Percentiles rank a stretch among this genome's conserved stretches.
Conservation (phyloP, 2,329 filamentous ascomycete genomes). For the Mycosphaerella sp. region DNA sequence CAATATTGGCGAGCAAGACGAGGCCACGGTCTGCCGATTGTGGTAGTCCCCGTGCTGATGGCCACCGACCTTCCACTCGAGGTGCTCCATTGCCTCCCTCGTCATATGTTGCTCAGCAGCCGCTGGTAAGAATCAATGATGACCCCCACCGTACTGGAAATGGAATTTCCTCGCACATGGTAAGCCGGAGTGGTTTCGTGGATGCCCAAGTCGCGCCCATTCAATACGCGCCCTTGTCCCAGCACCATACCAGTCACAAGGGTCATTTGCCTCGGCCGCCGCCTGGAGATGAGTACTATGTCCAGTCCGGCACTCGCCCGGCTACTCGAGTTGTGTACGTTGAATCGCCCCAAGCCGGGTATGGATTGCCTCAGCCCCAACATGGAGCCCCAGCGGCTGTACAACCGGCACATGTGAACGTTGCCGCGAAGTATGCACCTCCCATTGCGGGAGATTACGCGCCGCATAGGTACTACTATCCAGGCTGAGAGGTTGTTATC, state of each 20-base stretch:
- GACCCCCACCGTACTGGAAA: neutral
- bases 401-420: slow-evolving; percentile 24
- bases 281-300: neutral
- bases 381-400: slow-evolving; percentile 33
- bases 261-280: neutral
- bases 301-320: neutral
- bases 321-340: slow-evolving; percentile 9
- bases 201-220: slow-evolving; percentile 23
- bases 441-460: neutral
- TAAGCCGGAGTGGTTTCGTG: slow-evolving; percentile 10
- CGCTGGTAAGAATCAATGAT: neutral
- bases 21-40: neutral
- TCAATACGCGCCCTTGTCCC: slow-evolving; percentile 15
- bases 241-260: neutral
- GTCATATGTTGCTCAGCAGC: neutral
- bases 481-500: slow-evolving; percentile 14
- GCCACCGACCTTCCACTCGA: neutral
- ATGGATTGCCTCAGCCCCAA: slow-evolving; percentile 18
- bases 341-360: slow-evolving; percentile 6
- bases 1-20: neutral
- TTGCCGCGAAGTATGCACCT: neutral
- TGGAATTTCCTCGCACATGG: neutral
- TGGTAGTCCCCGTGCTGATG: slow-evolving; percentile 8
- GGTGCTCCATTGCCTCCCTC: neutral
- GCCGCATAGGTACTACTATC: slow-evolving; percentile 20